phyloP scores from a whole-genome alignment of 495 filamentous ascomycete genomes.

The Antarctomyces pellizariae region DNA sequence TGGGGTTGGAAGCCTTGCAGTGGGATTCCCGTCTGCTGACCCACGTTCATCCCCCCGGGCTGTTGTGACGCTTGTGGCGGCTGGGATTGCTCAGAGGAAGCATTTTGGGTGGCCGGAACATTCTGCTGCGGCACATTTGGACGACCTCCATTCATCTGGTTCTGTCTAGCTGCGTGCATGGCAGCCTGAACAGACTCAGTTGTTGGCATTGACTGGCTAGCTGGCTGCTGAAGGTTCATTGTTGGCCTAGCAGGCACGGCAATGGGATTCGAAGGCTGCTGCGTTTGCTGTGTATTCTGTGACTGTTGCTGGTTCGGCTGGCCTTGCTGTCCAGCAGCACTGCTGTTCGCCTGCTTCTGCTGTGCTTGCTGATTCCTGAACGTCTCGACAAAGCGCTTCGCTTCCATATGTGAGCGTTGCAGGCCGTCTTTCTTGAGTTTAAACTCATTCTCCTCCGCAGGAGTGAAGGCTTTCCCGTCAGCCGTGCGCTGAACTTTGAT shows the following conservation, averaged over 20 bases:
- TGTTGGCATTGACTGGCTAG: constrained; percentile 8
- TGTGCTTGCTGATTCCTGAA: constrained; percentile 8
- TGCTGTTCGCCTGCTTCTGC: constrained; percentile 1
- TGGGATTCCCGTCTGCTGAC: constrained; percentile 5
- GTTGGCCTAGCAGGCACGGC: constrained; percentile 10
- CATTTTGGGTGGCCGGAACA: constrained; percentile 7
- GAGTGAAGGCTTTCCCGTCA: constrained; percentile 6
- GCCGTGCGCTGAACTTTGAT: constrained; percentile 4
- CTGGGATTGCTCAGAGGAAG: constrained; percentile 5
- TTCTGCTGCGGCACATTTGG: constrained; percentile 8
- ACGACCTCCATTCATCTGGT: constrained; percentile 18
- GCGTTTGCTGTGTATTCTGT: constrained; percentile 1
- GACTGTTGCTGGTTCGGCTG: constrained; percentile 4
- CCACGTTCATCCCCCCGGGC: constrained; percentile 5
- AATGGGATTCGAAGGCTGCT: not conserved
- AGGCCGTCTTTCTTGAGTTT: constrained; percentile 10
- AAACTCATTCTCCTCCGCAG: constrained; percentile 10
- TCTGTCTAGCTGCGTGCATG: constrained; percentile 27
- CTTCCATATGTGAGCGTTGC: constrained; percentile 7
- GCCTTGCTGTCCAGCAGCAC: constrained; percentile 3
- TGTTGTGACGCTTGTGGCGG: constrained; percentile 5
- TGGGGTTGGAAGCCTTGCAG: constrained; percentile 1
- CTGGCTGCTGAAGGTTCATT: constrained; percentile 7
- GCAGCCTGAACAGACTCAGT: constrained; percentile 23
- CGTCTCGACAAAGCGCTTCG: constrained; percentile 9